phyloP scores from a whole-genome alignment of 805 yeast genomes.

The Hyphopichia homilentoma region DNA sequence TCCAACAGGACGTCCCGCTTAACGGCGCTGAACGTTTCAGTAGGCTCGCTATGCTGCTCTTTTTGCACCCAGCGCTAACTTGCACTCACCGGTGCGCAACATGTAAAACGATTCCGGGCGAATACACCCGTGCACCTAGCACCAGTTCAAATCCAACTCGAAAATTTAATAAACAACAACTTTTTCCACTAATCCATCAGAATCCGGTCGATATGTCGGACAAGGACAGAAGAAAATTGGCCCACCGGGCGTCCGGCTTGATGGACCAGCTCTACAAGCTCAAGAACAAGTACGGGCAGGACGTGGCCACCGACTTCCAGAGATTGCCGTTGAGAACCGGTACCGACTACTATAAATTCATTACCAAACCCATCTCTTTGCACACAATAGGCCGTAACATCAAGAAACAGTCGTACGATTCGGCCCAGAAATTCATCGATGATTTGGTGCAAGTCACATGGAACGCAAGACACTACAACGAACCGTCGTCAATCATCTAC shows the following conservation, averaged over 20 bases:
- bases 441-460: slow-evolving; percentile 84
- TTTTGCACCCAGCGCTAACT: too few species aligned
- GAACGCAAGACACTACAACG: slow-evolving; percentile 86
- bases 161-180: too few species aligned
- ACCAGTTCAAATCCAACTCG: too few species aligned
- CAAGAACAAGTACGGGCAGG: slow-evolving; percentile 40
- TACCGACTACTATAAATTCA: slow-evolving; percentile 76
- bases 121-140: too few species aligned
- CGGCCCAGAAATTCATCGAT: slow-evolving; percentile 64
- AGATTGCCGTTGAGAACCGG: slow-evolving; percentile 69
- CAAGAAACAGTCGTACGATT: slow-evolving; percentile 49
- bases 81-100: too few species aligned
- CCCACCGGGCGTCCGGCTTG: slow-evolving; percentile 24
- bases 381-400: slow-evolving; percentile 63
- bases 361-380: slow-evolving; percentile 78
- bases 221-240: slow-evolving; percentile 34
- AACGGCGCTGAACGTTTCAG: too few species aligned
- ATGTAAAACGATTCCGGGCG: too few species aligned
- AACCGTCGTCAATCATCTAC: slow-evolving; percentile 63
- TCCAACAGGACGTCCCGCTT: too few species aligned
- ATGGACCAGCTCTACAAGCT: slow-evolving; percentile 39
- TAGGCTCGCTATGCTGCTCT: too few species aligned
- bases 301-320: slow-evolving; percentile 56
- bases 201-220: too few species aligned
- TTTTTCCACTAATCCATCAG: too few species aligned